Base-by-base conservation (phyloP, 108 stramenopile species). In the Conticribra guillardii region DNA sequence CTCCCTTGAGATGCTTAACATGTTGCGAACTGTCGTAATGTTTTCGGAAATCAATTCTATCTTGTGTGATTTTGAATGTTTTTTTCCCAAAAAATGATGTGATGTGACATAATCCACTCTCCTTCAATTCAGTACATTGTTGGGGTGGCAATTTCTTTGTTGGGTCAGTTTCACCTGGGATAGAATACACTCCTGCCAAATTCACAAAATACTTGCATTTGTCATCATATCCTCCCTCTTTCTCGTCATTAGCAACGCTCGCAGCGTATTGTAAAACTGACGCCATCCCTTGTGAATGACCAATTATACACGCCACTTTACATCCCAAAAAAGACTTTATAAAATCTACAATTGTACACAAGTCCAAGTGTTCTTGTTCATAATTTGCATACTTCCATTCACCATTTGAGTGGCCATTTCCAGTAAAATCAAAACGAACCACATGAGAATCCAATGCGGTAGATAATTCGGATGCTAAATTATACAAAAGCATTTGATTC, bases 341-440 rank as follows among this genome's bases (percentile, higher is more conserved):
- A 60, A 73, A 81, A 11, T 65, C 44, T 32, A 76, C 63, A 14
- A 81, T 53, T 15, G 22, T 53, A 15, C 44, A 30, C 53, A 81
- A 65, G 65, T 81, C 80, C 26, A 56, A 15, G 30, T 47, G 27
- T 17, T 81, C 74, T 29, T 18, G 41, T 29, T 27, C 46, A 24
- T 60, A 64, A 52, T 69, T 74, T 7, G 45, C 16, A 21, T 52
- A 54, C 11, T 60, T 33, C 61, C 66, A 81, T 37, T 50, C 57
- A 0, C 80, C 80, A 18, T 23, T 27, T 4, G 80, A 81, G 34
- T 81, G 80, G 3, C 74, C 80, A 71, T 81, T 76, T 5, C 80
- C 80, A 31, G 72, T 67, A 71, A 81, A 81, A 52, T 81, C 80
- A 54, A 81, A 81, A 28, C 80, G 74, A 18, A 81, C 23, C 4